Evolutionary conservation across 1,284 basidiomycete species (phyloP), one percentile per base, ranked within the genome.

Genomic region (Moesziomyces antarcticus): DNA sequence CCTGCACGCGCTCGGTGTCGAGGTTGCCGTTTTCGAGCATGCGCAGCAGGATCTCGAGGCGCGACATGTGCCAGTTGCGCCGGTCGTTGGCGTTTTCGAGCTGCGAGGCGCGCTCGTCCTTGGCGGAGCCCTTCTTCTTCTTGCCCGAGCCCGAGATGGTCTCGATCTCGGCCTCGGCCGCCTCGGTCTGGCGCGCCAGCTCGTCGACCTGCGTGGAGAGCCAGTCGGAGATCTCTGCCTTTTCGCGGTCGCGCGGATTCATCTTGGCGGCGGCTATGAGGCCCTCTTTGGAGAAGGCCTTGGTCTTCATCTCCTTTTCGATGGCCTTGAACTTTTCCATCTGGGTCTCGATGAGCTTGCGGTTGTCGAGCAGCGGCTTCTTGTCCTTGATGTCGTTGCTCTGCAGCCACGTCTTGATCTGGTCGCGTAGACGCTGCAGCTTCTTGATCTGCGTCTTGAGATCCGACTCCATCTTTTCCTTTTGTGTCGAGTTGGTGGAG

Each of bases 281-380:
- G 40, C 97, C 97, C 85, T 98, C 97, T 85, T 99, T 99, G 33
- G 95, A 98, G 86, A 99, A 99, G 0, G 97, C 97, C 85, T 99
- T 99, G 70, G 97, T 99, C 89, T 99, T 99, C 94, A 99, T 98
- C 86, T 99, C 97, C 87, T 99, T 99, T 87, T 99, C 97, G 86
- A 94, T 93, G 24, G 96, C 96, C 84, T 99, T 99, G 89, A 99
- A 99, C 83, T 93, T 94, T 87, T 99, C 97, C 97, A 99, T 99
- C 97, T 99, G 97, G 80, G 93, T 97, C 87, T 99, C 97, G 84
- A 99, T 99, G 73, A 98, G 87, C 85, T 91, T 92, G 77, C 97
- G 90, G 87, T 97, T 95, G 57, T 99, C 96, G 81, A 97, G 86
- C 78, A 99, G 87, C 61, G 90, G 87, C 43, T 91, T 90, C 90